These are phyloP conservation scores for Diplodia sapinea DNA, from an alignment of 2,329 filamentous ascomycete species.

Conservation along the genomic window DNA sequence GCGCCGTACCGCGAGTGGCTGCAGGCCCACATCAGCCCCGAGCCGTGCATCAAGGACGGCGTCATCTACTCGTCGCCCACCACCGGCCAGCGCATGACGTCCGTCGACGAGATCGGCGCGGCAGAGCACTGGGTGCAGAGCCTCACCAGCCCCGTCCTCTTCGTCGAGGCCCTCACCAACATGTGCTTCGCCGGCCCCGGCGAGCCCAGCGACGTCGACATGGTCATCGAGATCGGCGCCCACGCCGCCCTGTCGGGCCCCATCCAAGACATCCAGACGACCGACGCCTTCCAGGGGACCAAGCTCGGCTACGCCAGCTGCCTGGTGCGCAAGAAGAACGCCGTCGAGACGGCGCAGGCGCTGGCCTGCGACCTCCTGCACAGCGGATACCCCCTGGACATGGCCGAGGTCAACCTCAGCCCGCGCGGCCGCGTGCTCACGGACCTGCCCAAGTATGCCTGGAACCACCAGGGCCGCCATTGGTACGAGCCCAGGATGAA, in stretches of 20 bases:
- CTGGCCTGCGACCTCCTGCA: slow-evolving; percentile 36
- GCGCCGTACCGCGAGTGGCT: slow-evolving; percentile 34
- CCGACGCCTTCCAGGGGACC: too few species aligned
- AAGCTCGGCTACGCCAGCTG: background rate
- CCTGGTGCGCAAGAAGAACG: slow-evolving; percentile 17
- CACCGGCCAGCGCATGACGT: too few species aligned
- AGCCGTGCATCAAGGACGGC: too few species aligned
- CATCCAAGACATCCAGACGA: background rate
- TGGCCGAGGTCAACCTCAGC: slow-evolving; percentile 36
- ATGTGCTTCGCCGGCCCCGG: background rate
- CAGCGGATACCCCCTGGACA: slow-evolving; percentile 33
- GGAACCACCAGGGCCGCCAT: slow-evolving; percentile 38
- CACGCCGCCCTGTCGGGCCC: background rate
- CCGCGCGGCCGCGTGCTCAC: slow-evolving; percentile 31
- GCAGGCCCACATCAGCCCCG: too few species aligned
- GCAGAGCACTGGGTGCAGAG: slow-evolving; percentile 6
- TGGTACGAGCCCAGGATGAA: slow-evolving; percentile 34
- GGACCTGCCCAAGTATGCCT: slow-evolving; percentile 38
- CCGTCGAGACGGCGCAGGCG: slow-evolving; percentile 26
- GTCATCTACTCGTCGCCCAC: too few species aligned
- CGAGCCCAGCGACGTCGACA: background rate
- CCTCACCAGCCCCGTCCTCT: background rate
- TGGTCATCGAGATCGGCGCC: slow-evolving; percentile 1
- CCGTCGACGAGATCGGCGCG: background rate
- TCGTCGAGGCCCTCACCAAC: slow-evolving; percentile 7